phyloP scores from a whole-genome alignment of 1,284 basidiomycete genomes.

The Termitomyces sp. region DNA sequence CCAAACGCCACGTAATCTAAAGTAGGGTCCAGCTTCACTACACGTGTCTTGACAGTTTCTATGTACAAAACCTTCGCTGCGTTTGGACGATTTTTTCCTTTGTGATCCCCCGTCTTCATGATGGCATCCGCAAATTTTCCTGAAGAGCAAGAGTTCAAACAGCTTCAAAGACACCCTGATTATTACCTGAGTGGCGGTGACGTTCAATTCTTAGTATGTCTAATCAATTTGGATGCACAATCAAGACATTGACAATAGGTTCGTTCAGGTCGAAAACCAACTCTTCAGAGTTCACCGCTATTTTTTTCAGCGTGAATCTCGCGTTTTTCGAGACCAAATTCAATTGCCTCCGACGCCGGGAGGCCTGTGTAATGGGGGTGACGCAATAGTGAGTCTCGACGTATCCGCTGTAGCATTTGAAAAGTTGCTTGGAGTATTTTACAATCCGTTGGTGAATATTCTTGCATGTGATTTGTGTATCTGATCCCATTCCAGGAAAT shows the following conservation, averaged over 20 bases:
- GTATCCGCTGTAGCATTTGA: conserved; percentile 32
- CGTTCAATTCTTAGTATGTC: conserved; percentile 47
- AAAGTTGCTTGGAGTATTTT: conserved; percentile 57
- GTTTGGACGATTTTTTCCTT: too few species aligned
- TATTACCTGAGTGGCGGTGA: conserved; percentile 55
- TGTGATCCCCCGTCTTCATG: neutral
- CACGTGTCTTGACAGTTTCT: neutral
- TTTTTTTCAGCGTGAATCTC: conserved; percentile 58
- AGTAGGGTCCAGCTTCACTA: too few species aligned
- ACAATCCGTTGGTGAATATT: conserved; percentile 49
- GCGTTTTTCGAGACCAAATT: conserved; percentile 44
- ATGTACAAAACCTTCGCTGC: neutral
- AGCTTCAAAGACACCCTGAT: conserved; percentile 30
- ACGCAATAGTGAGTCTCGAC: conserved; percentile 12
- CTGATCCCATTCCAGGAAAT: conserved; percentile 34
- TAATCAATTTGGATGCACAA: neutral
- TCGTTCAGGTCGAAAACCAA: conserved; percentile 29
- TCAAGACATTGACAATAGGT: neutral
- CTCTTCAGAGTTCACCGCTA: conserved; percentile 48
- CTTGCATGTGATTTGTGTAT: neutral
- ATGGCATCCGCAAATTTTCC: conserved; percentile 16
- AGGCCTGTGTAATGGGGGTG: conserved; percentile 30
- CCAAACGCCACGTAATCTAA: too few species aligned
- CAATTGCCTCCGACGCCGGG: conserved; percentile 29
- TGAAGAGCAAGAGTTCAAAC: conserved; percentile 18